Conservation (phyloP, 2,329 filamentous ascomycete species). For the Penicillium sp. region DNA sequence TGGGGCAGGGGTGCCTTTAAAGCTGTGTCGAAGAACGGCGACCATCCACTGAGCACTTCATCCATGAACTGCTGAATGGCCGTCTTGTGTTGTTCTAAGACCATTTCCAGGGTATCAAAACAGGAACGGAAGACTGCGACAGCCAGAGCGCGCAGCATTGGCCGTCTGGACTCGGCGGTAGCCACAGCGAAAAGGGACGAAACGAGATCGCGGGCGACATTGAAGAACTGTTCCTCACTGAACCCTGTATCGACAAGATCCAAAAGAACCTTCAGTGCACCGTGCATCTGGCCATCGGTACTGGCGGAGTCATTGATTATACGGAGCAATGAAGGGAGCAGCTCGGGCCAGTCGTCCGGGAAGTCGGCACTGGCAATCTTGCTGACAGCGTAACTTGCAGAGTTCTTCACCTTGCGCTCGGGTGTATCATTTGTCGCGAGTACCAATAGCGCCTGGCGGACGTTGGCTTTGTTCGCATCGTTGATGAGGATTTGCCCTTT, state of each 20-base stretch:
- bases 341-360: constrained; percentile 84
- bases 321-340: constrained; percentile 70
- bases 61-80: constrained; percentile 85
- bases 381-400: constrained; percentile 81
- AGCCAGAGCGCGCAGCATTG: constrained; percentile 70
- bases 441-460: constrained; percentile 66
- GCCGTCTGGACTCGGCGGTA: constrained; percentile 63
- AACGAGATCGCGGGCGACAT: constrained; percentile 75
- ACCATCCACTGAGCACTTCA: constrained; percentile 72
- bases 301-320: constrained; percentile 60
- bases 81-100: constrained; percentile 81
- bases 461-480: constrained; percentile 62
- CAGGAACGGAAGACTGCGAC: constrained; percentile 83
- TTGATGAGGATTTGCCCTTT: constrained; percentile 59
- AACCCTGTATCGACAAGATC: constrained; percentile 90
- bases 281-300: constrained; percentile 72
- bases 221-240: constrained; percentile 90
- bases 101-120: constrained; percentile 93
- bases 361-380: constrained; percentile 92
- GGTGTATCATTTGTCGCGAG: constrained; percentile 62
- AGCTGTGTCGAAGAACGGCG: constrained; percentile 74
- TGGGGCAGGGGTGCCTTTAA: constrained; percentile 65
- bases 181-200: constrained; percentile 75
- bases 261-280: constrained; percentile 74
- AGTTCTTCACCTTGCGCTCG: constrained; percentile 77